Conservation (phyloP, 345 rosid genomes). For the Citrus trifoliata region DNA sequence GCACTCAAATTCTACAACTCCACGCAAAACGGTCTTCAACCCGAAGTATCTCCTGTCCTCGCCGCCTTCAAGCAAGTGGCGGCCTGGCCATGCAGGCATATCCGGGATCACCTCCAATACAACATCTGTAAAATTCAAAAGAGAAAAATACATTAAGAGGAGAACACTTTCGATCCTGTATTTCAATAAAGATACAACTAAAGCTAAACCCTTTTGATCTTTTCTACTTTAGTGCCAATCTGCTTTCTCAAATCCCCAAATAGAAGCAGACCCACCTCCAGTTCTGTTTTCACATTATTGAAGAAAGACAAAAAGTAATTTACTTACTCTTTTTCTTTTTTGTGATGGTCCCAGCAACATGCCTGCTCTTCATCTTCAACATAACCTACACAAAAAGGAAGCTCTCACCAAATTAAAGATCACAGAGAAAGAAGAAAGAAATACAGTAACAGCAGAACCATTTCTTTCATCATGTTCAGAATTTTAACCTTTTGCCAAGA, state of each 20-base stretch:
- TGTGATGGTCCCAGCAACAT: slow-evolving; percentile 90
- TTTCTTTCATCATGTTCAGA: slow-evolving; percentile 32
- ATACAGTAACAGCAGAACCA: slow-evolving; percentile 10
- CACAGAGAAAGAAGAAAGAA: slow-evolving; percentile 11
- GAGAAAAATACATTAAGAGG: slow-evolving; percentile 22
- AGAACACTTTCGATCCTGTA: slow-evolving; percentile 32
- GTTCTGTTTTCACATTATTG: slow-evolving; percentile 35
- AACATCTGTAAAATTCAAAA: slow-evolving; percentile 51
- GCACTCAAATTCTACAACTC: slow-evolving; percentile 83
- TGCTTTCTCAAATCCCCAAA: slow-evolving; percentile 90
- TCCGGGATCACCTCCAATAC: slow-evolving; percentile 71
- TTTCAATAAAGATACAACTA: slow-evolving; percentile 15
- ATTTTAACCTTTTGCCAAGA: slow-evolving; percentile 27
- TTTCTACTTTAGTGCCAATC: slow-evolving; percentile 38
- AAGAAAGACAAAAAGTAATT: slow-evolving; percentile 42
- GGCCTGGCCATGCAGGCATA: slow-evolving; percentile 86
- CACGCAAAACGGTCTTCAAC: slow-evolving; percentile 55
- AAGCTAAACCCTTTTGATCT: slow-evolving; percentile 19
- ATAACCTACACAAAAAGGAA: slow-evolving; percentile 65
- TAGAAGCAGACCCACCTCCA: slow-evolving; percentile 58
- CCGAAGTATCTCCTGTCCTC: slow-evolving; percentile 78
- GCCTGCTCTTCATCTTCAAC: slow-evolving; percentile 97
- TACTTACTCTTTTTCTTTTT: slow-evolving; percentile 96
- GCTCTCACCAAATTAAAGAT: slow-evolving; percentile 33
- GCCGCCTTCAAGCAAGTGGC: slow-evolving; percentile 81